Evolutionary conservation across 352 stramenopile genomes (phyloP).

Genomic region (Globisporangium rhizosaccharum): DNA sequence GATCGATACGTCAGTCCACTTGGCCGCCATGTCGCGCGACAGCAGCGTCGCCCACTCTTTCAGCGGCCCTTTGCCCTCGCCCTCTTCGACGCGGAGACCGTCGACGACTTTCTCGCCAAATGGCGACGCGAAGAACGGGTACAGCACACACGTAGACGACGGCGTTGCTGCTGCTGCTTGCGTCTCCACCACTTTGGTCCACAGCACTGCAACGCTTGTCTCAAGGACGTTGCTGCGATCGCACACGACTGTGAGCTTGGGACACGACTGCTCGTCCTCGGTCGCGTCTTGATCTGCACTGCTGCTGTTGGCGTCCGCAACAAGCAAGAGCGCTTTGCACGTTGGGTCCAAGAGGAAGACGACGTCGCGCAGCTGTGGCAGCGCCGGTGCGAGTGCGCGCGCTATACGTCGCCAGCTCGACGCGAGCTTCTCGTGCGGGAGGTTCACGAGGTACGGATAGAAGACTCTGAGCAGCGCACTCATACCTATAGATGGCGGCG

Average conservation of each 20-base stretch:
- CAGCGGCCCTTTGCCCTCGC: constrained; percentile 63
- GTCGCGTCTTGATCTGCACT: neutral
- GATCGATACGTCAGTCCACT: constrained; percentile 33
- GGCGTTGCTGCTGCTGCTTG: neutral
- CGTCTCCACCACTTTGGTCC: constrained; percentile 18
- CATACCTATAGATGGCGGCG: constrained; percentile 16
- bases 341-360: constrained; percentile 34
- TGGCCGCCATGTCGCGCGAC: constrained; percentile 28
- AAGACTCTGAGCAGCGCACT: constrained; percentile 50
- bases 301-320: constrained; percentile 1
- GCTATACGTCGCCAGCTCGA: constrained; percentile 31
- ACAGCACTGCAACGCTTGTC: constrained; percentile 31
- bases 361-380: constrained; percentile 15
- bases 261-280: constrained; percentile 8
- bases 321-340: constrained; percentile 52
- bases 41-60: constrained; percentile 73
- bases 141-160: constrained; percentile 27
- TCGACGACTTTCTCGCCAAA: constrained; percentile 70
- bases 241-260: constrained; percentile 47
- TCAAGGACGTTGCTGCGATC: constrained; percentile 34
- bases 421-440: constrained; percentile 36
- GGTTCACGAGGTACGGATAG: constrained; percentile 63
- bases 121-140: constrained; percentile 58
- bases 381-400: constrained; percentile 20
- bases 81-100: constrained; percentile 57